Base-by-base conservation (phyloP, 2,329 filamentous ascomycete genomes). In the Nemania abortiva region DNA sequence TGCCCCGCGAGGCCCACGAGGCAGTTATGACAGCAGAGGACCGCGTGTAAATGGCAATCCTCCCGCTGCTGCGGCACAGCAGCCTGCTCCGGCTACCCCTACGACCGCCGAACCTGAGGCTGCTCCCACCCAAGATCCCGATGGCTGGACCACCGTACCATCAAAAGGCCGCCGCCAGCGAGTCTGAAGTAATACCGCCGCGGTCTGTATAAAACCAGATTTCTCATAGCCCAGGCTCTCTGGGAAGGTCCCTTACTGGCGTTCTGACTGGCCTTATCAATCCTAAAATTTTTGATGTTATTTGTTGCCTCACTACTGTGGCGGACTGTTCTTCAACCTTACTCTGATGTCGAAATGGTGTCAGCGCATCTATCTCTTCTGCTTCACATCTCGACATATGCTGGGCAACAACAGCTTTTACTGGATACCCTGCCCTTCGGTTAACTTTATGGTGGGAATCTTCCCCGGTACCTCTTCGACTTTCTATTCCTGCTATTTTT, bases 141-240 rank as follows among this genome's bases (percentile, higher is more conserved):
- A 91, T 77, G 89, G 89, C 73, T 91, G 89, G 89, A 89, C 87
- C 71, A 91, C 87, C 29, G 89, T 89, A 63, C 70, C 80, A 9
- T 67, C 75, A 65, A 84, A 84, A 75, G 78, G 78, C 56, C 75
- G 86, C 77, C 72, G 83, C 56, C 67, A 61, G 57, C 68, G 58
- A 15, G 65, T 69, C 31, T 67, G 58, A 71, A 63, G 49, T 53
- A 56, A 29, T 45, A 55, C 27, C 13, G 27, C 59, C 27, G 39
- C 55, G 59, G 57, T 62, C 54, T 77, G 73, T 75, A 77, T 64
- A 74, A 76, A 72, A 73, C 65, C 71, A 72, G 69, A 73, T 74
- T 69, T 74, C 70, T 70, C 56, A 63, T 69, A 63, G 70, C 75
- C 70, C 67, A 73, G 71, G 67, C 59, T 73, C 66, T 66, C 67